Percentiles rank a stretch among this genome's conserved stretches.
These are phyloP conservation scores for Marasmius fiardii DNA, from an alignment of 1,284 basidiomycete genomes.

Conservation along the genomic window DNA sequence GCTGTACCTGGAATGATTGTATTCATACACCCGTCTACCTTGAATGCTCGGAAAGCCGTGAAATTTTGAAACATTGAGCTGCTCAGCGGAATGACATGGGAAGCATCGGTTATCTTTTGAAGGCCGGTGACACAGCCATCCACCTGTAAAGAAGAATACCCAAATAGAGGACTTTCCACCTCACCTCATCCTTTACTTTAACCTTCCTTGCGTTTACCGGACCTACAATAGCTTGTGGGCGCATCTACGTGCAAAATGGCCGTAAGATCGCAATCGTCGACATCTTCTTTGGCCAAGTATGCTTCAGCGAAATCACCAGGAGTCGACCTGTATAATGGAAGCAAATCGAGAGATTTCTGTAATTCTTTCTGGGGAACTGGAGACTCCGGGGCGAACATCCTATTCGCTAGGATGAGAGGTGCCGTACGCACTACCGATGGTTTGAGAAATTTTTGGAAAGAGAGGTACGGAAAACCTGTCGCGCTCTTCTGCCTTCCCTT, in stretches of 20 bases:
- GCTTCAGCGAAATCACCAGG: constrained; percentile 11
- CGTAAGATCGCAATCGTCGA: constrained; percentile 9
- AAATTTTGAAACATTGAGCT: no score
- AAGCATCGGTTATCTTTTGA: not conserved
- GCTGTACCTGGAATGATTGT: not conserved
- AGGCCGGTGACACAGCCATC: constrained; percentile 1
- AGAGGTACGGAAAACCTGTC: constrained; percentile 41
- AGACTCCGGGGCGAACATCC: constrained; percentile 68
- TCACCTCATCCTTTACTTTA: not conserved
- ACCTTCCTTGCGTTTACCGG: not conserved
- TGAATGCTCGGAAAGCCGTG: no score
- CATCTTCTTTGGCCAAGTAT: constrained; percentile 10
- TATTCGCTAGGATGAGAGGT: constrained; percentile 65
- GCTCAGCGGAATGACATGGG: not conserved
- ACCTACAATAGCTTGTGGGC: not conserved
- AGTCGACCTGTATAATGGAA: constrained; percentile 11
- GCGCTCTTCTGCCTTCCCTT: constrained; percentile 14
- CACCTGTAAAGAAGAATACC: not conserved
- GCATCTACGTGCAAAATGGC: not conserved
- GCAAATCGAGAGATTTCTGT: constrained; percentile 59
- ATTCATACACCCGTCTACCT: no score
- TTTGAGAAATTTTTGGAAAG: constrained; percentile 70
- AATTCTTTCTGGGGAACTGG: constrained; percentile 76
- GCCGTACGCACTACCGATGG: constrained; percentile 67
- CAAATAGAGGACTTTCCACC: not conserved